Percentiles rank a stretch among this genome's conserved stretches.
Conservation (phyloP, 2,329 filamentous ascomycete species). For the Cytospora piceicola region DNA sequence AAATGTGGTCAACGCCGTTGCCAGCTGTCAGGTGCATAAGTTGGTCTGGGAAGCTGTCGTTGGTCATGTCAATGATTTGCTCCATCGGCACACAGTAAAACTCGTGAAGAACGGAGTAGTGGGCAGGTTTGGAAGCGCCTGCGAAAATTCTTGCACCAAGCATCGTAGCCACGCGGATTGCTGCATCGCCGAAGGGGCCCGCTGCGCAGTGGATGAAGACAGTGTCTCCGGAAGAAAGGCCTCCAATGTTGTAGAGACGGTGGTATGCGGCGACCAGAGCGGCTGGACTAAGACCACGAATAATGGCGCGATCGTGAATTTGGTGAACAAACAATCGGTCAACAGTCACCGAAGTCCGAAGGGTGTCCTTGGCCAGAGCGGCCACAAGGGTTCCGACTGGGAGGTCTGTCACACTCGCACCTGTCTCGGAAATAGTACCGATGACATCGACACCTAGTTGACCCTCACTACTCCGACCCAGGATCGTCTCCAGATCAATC, state of each 20-base stretch:
- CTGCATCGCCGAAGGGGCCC: conserved; percentile 49
- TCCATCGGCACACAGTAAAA: conserved; percentile 40
- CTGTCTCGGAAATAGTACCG: conserved; percentile 44
- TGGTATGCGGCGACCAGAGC: conserved; percentile 49
- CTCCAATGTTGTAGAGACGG: conserved; percentile 42
- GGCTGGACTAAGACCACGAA: conserved; percentile 41
- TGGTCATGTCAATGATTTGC: conserved; percentile 42
- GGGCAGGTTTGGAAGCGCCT: conserved; percentile 43
- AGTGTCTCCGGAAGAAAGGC: conserved; percentile 36
- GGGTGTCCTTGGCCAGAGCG: conserved; percentile 43
- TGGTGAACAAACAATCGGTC: conserved; percentile 42
- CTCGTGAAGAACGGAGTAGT: conserved; percentile 43
- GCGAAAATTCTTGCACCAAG: conserved; percentile 47
- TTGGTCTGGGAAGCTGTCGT: conserved; percentile 26
- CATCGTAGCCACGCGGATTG: conserved; percentile 45
- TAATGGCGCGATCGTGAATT: conserved; percentile 33
- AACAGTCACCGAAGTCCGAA: conserved; percentile 42
- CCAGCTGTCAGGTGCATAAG: conserved; percentile 41
- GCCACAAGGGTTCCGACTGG: conserved; percentile 47
- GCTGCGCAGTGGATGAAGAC: conserved; percentile 51
- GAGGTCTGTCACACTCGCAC: conserved; percentile 40
- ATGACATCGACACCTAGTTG: conserved; percentile 47
- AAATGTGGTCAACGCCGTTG: conserved; percentile 48
- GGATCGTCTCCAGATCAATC: conserved; percentile 43
- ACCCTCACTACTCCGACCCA: conserved; percentile 40